phyloP scores from a whole-genome alignment of 2,329 filamentous ascomycete genomes.

The Xylariomycetidae sp. region DNA sequence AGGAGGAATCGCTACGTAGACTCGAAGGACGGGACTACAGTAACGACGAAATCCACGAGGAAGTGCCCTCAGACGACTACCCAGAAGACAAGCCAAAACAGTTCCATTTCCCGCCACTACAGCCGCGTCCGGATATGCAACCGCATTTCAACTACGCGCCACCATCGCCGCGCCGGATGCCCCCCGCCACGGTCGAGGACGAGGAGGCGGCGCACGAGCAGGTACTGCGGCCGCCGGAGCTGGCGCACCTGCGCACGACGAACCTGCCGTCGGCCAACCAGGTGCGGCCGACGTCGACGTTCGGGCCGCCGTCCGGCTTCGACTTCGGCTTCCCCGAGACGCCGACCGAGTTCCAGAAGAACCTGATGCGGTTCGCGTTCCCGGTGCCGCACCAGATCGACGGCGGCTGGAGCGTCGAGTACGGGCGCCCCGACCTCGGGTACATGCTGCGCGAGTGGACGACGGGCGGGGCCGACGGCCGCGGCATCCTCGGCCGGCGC shows the following conservation, averaged over 20 bases:
- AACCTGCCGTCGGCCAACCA: constrained; percentile 31
- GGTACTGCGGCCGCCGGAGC: constrained; percentile 41
- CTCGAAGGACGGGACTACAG: constrained; percentile 43
- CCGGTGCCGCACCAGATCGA: constrained; percentile 61
- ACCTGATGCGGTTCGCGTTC: constrained; percentile 84
- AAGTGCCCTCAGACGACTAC: constrained; percentile 16
- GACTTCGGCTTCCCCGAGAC: constrained; percentile 79
- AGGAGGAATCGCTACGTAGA: constrained; percentile 42
- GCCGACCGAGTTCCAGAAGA: constrained; percentile 83
- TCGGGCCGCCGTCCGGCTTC: constrained; percentile 57
- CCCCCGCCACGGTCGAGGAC: constrained; percentile 9
- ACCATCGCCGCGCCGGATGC: constrained; percentile 34
- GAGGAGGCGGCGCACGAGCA: background rate
- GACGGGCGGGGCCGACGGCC: constrained; percentile 58
- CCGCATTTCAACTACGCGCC: constrained; percentile 57
- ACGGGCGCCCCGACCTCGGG: constrained; percentile 80
- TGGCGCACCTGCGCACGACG: constrained; percentile 49
- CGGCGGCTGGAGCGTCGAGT: constrained; percentile 87
- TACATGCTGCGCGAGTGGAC: constrained; percentile 82
- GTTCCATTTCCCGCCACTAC: constrained; percentile 54
- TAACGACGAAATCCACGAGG: constrained; percentile 32
- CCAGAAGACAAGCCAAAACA: constrained; percentile 32
- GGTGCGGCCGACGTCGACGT: constrained; percentile 51
- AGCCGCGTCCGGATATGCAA: constrained; percentile 37
- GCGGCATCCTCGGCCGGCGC: constrained; percentile 67